Evolutionary conservation across 179 eudicot genomes (phyloP), one percentile per base, ranked within the genome.

Genomic region (Carnegiea gigantea): DNA sequence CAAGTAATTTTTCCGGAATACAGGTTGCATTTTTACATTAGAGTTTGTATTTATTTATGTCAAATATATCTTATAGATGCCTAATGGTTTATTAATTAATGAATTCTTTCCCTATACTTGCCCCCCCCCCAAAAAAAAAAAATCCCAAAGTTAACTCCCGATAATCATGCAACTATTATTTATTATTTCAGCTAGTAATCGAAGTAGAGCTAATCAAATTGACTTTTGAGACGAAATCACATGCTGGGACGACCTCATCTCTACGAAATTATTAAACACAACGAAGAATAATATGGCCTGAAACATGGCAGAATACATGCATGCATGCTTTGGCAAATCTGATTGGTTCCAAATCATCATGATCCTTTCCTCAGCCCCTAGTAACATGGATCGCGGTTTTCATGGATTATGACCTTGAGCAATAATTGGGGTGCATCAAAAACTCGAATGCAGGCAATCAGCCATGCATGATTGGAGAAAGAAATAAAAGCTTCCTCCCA

Each of bases 371-470:
- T 33, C 51, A 17, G 57, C 40, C n/a, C 77, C 82, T 38, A 71
- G 17, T 80, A 40, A 70, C 82, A 80, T 72, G 82, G 77, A 73
- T 38, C 26, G 11, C 70, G 57, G 71, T 28, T 80, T 54, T 18
- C n/a, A 21, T 57, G 82, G 68, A 48, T 46, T 20, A 8, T 2
- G 23, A 62, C 30, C 11, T n/a, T 17, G 7, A 20, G 0, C 21
- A 18, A 15, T 54, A 20, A 15, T 18, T 15, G 3, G 15, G 44
- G 44, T 40, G 44, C 44, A 21, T 18, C 65, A 21, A 18, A 18
- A 60, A 21, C 14, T 6, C 14, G 9, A 6, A 60, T 40, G 65
- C 24, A 60, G 0, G 65, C 65, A 60, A 60, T 60, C 65, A 60
- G 65, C 65, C 24, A 2, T 60, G 65, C 65, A 60, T 20, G 65